Conservation (phyloP, 305 asterid species). For the Fraxinus sp. region DNA sequence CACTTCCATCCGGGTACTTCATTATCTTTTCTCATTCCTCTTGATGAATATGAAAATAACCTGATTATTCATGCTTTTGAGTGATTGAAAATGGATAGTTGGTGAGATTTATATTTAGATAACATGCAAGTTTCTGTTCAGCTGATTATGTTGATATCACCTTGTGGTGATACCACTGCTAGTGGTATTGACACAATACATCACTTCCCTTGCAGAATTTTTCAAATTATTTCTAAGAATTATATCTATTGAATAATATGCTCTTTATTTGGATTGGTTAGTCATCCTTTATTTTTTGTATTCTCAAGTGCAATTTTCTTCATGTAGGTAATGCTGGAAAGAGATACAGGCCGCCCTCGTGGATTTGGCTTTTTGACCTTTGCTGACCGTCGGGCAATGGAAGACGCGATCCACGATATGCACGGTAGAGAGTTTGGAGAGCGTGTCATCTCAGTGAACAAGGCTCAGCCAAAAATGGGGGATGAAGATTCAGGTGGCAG, state of each 20-base stretch:
- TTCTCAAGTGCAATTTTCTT: conserved; percentile 26
- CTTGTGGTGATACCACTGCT: background rate
- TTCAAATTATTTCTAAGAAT: background rate
- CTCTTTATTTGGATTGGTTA: background rate
- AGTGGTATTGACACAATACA: background rate
- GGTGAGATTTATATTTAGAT: background rate
- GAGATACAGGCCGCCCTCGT: conserved; percentile 97
- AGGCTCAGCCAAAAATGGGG: conserved; percentile 83
- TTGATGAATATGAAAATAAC: background rate
- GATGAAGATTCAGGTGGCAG: conserved; percentile 69
- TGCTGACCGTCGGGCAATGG: conserved; percentile 90
- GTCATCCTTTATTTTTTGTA: background rate
- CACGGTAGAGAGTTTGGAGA: conserved; percentile 90
- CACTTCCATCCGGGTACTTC: background rate
- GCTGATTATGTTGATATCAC: background rate
- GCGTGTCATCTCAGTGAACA: conserved; percentile 84
- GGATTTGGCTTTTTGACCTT: conserved; percentile 96
- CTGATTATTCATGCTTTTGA: background rate
- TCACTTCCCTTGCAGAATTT: background rate
- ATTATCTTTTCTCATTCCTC: background rate
- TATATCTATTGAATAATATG: background rate
- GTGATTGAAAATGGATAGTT: background rate
- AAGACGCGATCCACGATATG: conserved; percentile 93
- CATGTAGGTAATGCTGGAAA: conserved; percentile 77
- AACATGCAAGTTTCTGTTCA: background rate